Percentiles rank a stretch among this genome's conserved stretches.
These are phyloP conservation scores for Rhazya stricta DNA, from an alignment of 257 asterid genomes.

Conservation along the genomic window DNA sequence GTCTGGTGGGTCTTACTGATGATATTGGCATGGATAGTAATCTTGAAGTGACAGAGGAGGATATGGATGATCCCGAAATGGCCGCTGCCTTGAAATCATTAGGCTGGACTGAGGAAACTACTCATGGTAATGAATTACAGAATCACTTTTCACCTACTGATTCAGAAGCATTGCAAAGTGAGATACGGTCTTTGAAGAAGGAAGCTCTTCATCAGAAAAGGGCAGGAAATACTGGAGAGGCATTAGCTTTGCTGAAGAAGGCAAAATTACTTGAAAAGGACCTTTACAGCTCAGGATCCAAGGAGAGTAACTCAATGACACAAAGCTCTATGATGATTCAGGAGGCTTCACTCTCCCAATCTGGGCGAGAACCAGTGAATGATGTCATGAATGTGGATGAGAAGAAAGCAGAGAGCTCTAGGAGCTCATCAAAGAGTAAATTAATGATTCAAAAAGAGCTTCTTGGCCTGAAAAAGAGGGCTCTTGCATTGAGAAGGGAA, in stretches of 20 bases:
- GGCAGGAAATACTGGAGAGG: conserved; percentile 69
- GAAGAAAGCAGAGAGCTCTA: conserved; percentile 14
- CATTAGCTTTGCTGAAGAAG: conserved; percentile 59
- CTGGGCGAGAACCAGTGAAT: conserved; percentile 21
- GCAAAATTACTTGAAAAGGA: conserved; percentile 66
- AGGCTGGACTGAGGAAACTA: conserved; percentile 76
- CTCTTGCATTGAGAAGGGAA: conserved; percentile 70
- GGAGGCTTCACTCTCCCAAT: conserved; percentile 18
- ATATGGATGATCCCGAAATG: conserved; percentile 88
- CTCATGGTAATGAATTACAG: conserved; percentile 29
- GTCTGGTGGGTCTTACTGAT: conserved; percentile 40
- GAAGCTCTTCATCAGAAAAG: conserved; percentile 65
- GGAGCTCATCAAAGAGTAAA: conserved; percentile 58
- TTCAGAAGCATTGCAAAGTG: conserved; percentile 36
- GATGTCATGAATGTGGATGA: conserved; percentile 24
- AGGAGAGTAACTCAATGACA: conserved; percentile 19
- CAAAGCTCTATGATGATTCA: conserved; percentile 16
- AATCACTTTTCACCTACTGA: conserved; percentile 22
- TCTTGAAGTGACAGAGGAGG: conserved; percentile 67
- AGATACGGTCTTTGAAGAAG: conserved; percentile 62
- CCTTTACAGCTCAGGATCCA: conserved; percentile 35
- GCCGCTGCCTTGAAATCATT: conserved; percentile 66
- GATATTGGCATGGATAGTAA: conserved; percentile 52
- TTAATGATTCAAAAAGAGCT: conserved; percentile 75
- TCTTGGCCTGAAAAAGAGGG: conserved; percentile 75